Evolutionary conservation across 768 basidiomycete species (phyloP).

Genomic region (Artomyces pyxidatus): DNA sequence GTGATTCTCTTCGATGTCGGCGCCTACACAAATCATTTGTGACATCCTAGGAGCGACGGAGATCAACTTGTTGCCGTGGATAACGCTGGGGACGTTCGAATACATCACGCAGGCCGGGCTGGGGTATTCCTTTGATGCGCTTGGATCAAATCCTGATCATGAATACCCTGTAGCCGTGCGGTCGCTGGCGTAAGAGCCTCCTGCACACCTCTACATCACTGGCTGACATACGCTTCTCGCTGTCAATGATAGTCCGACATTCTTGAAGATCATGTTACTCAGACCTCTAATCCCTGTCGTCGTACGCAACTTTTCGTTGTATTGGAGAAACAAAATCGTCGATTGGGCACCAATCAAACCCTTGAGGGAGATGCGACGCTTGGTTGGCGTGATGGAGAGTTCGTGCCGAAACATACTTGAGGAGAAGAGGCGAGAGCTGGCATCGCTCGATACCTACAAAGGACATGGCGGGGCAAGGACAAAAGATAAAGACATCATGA

Average conservation of each 20-base stretch:
- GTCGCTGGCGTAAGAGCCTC: conserved; percentile 1
- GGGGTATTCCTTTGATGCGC: conserved; percentile 17
- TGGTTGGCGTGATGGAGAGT: conserved; percentile 29
- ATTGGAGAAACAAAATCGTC: conserved; percentile 18
- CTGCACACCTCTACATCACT: too few relatives aligned
- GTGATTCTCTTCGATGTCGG: too few relatives aligned
- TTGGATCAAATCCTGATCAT: conserved; percentile 2
- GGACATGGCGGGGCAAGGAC: not conserved
- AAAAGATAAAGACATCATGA: conserved; percentile 36
- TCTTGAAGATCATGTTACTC: not conserved
- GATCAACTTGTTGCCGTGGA: conserved; percentile 15
- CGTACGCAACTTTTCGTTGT: conserved; percentile 24
- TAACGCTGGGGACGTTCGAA: conserved; percentile 16
- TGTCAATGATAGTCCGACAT: conserved; percentile 13
- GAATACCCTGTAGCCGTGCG: conserved; percentile 15
- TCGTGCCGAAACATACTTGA: conserved; percentile 29
- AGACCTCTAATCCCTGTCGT: conserved; percentile 8
- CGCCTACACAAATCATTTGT: too few relatives aligned
- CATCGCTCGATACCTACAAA: conserved; percentile 26
- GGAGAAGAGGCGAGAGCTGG: conserved; percentile 29
- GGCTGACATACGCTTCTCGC: not conserved
- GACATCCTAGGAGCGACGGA: conserved; percentile 1
- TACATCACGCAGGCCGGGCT: conserved; percentile 18
- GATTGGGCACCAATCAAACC: conserved; percentile 22
- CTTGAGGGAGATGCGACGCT: conserved; percentile 25